A percentile compares a stretch with the other conserved stretches of the same genome.
These are phyloP conservation scores for Aristolochia californica DNA, from an alignment of 164 flowering plant species.

Conservation along the genomic window DNA sequence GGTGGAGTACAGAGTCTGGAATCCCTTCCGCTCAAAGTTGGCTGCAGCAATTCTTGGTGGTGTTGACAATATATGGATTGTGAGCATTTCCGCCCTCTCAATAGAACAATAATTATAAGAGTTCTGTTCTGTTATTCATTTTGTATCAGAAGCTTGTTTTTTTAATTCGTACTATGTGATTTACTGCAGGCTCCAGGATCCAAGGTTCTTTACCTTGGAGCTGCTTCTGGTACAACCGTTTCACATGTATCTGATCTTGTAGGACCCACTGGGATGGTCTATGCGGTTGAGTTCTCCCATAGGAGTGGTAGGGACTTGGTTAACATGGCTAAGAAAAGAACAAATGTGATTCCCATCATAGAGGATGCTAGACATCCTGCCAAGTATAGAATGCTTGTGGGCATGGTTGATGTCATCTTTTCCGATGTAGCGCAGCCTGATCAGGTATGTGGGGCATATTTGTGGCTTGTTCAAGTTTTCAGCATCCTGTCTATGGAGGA, in stretches of 20 bases:
- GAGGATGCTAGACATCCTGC: slow-evolving; percentile 96
- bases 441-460: slow-evolving; percentile 44
- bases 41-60: slow-evolving; percentile 94
- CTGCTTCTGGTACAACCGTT: slow-evolving; percentile 96
- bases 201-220: slow-evolving; percentile 81
- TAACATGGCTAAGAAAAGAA: slow-evolving; percentile 95
- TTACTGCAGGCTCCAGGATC: slow-evolving; percentile 68
- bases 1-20: slow-evolving; percentile 87
- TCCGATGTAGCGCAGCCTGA: slow-evolving; percentile 99
- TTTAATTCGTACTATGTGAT: not conserved
- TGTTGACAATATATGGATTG: slow-evolving; percentile 84
- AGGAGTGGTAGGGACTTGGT: slow-evolving; percentile 98
- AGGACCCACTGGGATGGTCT: slow-evolving; percentile 84
- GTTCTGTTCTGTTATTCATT: not conserved
- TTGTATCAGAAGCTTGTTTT: not conserved
- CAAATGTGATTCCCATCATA: slow-evolving; percentile 85
- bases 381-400: slow-evolving; percentile 86
- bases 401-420: slow-evolving; percentile 90
- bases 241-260: slow-evolving; percentile 96
- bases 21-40: slow-evolving; percentile 92
- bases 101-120: too few relatives aligned
- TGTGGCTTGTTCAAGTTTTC: not conserved
- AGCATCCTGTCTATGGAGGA: too few relatives aligned
- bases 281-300: slow-evolving; percentile 96
- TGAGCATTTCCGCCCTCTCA: slow-evolving; percentile 29